A percentile compares a stretch with the other conserved stretches of the same genome.
Evolutionary conservation across 257 asterid genomes (phyloP).

Genomic region (Coffea eugenioides): DNA sequence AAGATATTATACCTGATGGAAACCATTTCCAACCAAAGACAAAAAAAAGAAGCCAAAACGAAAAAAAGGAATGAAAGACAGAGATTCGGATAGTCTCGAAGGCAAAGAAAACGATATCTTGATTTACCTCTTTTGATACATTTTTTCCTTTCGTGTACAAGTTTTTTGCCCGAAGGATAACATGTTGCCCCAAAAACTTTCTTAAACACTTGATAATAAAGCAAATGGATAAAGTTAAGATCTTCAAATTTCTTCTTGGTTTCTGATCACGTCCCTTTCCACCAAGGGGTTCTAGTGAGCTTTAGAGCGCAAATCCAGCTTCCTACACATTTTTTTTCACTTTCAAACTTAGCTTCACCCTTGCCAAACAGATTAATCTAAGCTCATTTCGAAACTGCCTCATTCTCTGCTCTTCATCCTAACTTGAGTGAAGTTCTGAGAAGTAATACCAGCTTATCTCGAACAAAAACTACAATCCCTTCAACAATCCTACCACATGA

Average conservation of each 20-base stretch:
- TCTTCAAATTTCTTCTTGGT: not conserved
- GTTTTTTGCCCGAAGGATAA: not conserved
- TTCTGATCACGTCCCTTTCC: not conserved
- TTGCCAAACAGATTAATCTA: not conserved
- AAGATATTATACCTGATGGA: no score
- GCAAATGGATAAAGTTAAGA: not conserved
- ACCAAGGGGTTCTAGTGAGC: not conserved
- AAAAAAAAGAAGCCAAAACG: no score
- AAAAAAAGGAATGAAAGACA: no score
- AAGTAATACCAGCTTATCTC: not conserved
- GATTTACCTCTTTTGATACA: no score
- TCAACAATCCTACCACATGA: not conserved
- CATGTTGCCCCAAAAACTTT: not conserved
- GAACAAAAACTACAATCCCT: not conserved
- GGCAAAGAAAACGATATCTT: not conserved
- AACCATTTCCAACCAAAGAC: no score
- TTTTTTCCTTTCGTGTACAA: not conserved
- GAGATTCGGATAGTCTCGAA: no score
- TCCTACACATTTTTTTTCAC: not conserved
- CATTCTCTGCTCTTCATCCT: not conserved
- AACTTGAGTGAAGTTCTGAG: not conserved
- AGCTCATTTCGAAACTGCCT: not conserved
- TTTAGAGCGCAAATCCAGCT: not conserved
- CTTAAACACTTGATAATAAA: no score
- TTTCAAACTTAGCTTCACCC: not conserved